These are phyloP conservation scores for Craspedostauros australis DNA, from an alignment of 108 stramenopile species.

Conservation along the genomic window DNA sequence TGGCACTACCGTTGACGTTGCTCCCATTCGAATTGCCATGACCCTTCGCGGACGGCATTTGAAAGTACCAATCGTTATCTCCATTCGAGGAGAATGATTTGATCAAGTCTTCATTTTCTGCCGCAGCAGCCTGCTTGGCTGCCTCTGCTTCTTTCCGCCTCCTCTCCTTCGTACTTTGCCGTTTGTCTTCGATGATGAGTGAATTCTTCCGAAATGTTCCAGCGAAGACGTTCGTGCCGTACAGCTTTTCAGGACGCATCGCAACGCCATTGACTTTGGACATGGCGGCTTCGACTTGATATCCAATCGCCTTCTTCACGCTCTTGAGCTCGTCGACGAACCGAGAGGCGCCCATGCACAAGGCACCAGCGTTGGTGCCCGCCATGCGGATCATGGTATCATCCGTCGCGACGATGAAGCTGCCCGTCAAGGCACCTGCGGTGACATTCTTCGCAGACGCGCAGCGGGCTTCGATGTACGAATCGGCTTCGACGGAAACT, in stretches of 20 bases:
- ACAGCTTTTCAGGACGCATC: constrained; percentile 53
- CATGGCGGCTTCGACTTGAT: constrained; percentile 71
- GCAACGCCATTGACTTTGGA: constrained; percentile 58
- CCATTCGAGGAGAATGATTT: no score
- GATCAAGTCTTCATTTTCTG: no score
- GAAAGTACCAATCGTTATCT: no score
- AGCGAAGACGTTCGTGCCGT: constrained; percentile 19
- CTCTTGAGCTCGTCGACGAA: constrained; percentile 80
- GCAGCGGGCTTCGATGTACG: constrained; percentile 72
- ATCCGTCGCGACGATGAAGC: constrained; percentile 69
- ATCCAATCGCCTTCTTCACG: constrained; percentile 54
- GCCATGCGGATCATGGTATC: constrained; percentile 77
- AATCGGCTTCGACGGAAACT: constrained; percentile 63
- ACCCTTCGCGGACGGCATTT: no score
- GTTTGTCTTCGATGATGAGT: constrained; percentile 60
- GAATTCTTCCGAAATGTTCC: constrained; percentile 42
- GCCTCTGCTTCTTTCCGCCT: constrained; percentile 15
- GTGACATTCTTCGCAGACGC: constrained; percentile 67
- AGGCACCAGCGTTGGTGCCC: constrained; percentile 58
- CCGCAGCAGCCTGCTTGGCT: neutral
- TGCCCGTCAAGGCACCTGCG: constrained; percentile 50
- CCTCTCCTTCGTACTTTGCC: constrained; percentile 31
- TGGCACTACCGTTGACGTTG: no score
- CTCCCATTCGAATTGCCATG: no score
- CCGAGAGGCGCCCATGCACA: constrained; percentile 65